Base-by-base conservation (phyloP, 129 eudicot genomes). In the Centrapalus pauciflorus region DNA sequence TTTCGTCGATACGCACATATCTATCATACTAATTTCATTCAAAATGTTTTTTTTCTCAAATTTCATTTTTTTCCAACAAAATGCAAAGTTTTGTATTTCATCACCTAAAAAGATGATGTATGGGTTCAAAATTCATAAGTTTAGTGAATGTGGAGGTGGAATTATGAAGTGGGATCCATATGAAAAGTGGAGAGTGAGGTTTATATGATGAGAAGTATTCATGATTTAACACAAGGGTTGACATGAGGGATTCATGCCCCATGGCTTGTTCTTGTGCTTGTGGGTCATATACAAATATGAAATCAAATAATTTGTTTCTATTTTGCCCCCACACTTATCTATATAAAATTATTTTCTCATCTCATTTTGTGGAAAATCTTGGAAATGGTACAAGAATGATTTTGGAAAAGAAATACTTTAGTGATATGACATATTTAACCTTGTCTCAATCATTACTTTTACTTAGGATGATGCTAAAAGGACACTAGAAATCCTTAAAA, bases 141-240 rank as follows among this genome's bases (percentile, higher is more conserved):
- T n/a, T n/a, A 21, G 61, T 21, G 68, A 49, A 74, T 71, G 62
- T 51, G 25, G 19, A 52, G 38, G 62, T 51, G 25, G 19, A 52
- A 46, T 66, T 25, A 74, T 75, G 77, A 66, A 75, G 82, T 72
- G 80, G 71, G 84, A 68, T 85, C 87, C 64, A 57, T n/a, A n/a
- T 58, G 78, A 78, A 78, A 75, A 74, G 85, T 67, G 76, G 80
- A 34, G 72, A 45, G 71, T 57, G 77, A 73, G 68, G 72, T 67
- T 59, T 75, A 67, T 66, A 73, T 80, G 79, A 81, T 71, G 79
- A 61, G 77, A 75, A 61, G 72, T 17, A 72, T 55, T 74, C 61
- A 57, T 74, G 74, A 66, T 66, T 56, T 66, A 74, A 74, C 79
- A 45, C 68, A 56, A 66, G 74, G 54, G 79, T 74, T 74, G 79